Base-by-base conservation (phyloP, 2,329 filamentous ascomycete genomes). In the Diplocarpon mali region DNA sequence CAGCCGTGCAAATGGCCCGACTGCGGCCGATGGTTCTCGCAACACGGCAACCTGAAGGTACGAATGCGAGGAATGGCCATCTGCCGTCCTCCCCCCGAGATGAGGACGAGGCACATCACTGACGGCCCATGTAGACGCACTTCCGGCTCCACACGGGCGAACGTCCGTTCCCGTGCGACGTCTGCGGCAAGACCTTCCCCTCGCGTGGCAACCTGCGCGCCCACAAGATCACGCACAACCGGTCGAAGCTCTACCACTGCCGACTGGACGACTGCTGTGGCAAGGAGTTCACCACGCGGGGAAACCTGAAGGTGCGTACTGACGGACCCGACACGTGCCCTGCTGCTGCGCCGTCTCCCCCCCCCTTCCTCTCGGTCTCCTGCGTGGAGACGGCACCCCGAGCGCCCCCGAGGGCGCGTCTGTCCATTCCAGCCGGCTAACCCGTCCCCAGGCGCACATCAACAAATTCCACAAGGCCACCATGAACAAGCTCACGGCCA, bases 381-480 rank as follows among this genome's bases (percentile, higher is more conserved):
- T n/a, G n/a, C n/a, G n/a, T n/a, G n/a, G n/a, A n/a, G n/a, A n/a
- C n/a, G n/a, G n/a, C n/a, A n/a, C n/a, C n/a, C n/a, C n/a, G n/a
- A n/a, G n/a, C n/a, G n/a, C n/a, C n/a, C n/a, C n/a, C n/a, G n/a
- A n/a, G n/a, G n/a, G n/a, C n/a, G n/a, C n/a, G n/a, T n/a, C n/a
- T n/a, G n/a, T n/a, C n/a, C n/a, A 14, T 9, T 12, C 11, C 30
- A 3, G 10, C 3, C 9, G 3, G 9, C 11, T 12, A 32, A 32
- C n/a, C 3, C 30, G 3, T 9, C 30, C 4, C 30, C 3, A 87
- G 82, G 85, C 83, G 2, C 90, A 96, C 60, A 87, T 94, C 65
- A 95, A 95, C 68, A 90, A 89, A 60, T 95, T 94, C 62, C 90
- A 96, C 64, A 75, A 76, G 31, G 67, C 75, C n/a, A 83, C 83